Conservation (phyloP, 1,139 yeast genomes). For the Geotrichum fermentans region DNA sequence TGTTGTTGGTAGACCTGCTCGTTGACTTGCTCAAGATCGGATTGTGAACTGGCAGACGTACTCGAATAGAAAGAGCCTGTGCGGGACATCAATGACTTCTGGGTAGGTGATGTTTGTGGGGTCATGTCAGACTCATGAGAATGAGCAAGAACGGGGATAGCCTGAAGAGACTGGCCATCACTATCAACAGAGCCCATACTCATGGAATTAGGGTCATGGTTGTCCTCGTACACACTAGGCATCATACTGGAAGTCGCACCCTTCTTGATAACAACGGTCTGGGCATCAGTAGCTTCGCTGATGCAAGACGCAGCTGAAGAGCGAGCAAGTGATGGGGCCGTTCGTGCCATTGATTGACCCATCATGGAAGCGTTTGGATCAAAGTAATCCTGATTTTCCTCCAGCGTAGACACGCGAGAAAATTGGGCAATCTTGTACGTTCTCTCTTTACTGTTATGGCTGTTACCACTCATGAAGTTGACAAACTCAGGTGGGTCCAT, state of each 20-base stretch:
- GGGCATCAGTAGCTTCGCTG: conserved; percentile 12
- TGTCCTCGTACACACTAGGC: background rate
- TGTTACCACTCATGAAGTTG: conserved; percentile 46
- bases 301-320: conserved; percentile 13
- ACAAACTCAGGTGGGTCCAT: conserved; percentile 53
- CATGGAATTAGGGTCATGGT: conserved; percentile 5
- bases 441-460: conserved; percentile 15
- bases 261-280: conserved; percentile 8
- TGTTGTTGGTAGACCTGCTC: background rate
- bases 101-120: conserved; percentile 32
- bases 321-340: conserved; percentile 3
- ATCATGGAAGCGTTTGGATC: conserved; percentile 10
- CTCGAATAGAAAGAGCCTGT: conserved; percentile 34
- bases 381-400: conserved; percentile 8
- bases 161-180: conserved; percentile 11
- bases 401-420: conserved; percentile 9
- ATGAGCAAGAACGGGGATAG: conserved; percentile 23
- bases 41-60: conserved; percentile 30
- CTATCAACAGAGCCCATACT: conserved; percentile 10
- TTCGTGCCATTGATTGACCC: conserved; percentile 7
- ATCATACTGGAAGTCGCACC: conserved; percentile 1
- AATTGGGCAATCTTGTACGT: conserved; percentile 15
- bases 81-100: conserved; percentile 28
- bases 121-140: conserved; percentile 23
- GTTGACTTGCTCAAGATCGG: conserved; percentile 22